Evolutionary conservation across 257 asterid genomes (phyloP), one percentile per base, ranked within the genome.

Genomic region (Solanum boliviense): DNA sequence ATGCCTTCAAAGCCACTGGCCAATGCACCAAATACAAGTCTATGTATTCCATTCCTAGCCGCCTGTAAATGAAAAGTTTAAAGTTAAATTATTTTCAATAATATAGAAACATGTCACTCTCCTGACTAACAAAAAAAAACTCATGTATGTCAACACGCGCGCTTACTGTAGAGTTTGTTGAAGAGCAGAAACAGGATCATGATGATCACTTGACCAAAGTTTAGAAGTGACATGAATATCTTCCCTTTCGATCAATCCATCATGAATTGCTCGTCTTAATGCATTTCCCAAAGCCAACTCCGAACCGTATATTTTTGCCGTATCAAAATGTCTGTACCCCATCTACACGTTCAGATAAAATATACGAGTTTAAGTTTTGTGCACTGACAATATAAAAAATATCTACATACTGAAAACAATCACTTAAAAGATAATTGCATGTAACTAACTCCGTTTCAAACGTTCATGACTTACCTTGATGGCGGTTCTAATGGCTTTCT

Each of bases 1-100:
- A 93, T 23, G 94, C 89, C 94, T 94, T 95, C 92, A 96, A 65
- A 20, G 65, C 91, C 91, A 96, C 94, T 6, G 99, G 99, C 99
- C 99, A 96, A 83, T 96, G 99, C 86, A 96, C 98, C 89, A 96
- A 87, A 84, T 93, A 96, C 94, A 95, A 89, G 93, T 96, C 98
- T 27, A 96, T 18, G 84, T 96, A 94, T 36, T 96, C 96, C 96
- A 95, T 90, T 52, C 94, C 96, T 5, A 96, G 91, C 2, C 62
- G 91, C 94, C 65, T 56, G n/a, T 9, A 3, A 56, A 18, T 56
- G n/a, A 56, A 56, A 56, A 56, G 11, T 18, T 56, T 7, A 18
- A 56, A 56, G 10, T 56, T 56, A 56, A 52, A 52, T 52, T 18
- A 56, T 56, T 56, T 56, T 56, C n/a, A 56, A 52, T 52, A 56